These are phyloP conservation scores for Mycena filopes DNA, from an alignment of 768 basidiomycete species.

Conservation along the genomic window DNA sequence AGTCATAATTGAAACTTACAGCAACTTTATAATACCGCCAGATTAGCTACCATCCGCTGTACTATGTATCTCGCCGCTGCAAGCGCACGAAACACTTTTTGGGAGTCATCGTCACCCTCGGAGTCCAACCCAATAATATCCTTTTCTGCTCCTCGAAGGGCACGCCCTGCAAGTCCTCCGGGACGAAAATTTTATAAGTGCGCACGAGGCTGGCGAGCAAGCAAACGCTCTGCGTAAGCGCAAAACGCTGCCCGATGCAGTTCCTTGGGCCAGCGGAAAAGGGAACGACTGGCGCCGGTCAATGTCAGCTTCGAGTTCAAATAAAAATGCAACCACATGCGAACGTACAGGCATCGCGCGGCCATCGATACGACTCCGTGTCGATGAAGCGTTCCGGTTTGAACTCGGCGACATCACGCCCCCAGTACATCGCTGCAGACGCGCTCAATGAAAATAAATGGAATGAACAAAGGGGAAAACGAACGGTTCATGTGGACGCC, in stretches of 20 bases:
- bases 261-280: constrained; percentile 58
- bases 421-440: constrained; percentile 61
- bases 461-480: constrained; percentile 22
- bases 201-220: constrained; percentile 56
- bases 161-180: constrained; percentile 44
- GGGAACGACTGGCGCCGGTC: constrained; percentile 50
- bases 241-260: constrained; percentile 63
- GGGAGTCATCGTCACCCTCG: constrained; percentile 50
- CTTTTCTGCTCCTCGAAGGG: constrained; percentile 46
- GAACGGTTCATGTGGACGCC: constrained; percentile 59
- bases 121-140: constrained; percentile 47
- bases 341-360: constrained; percentile 56
- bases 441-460: too few relatives aligned
- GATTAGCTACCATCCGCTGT: not conserved
- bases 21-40: not conserved
- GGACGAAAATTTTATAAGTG: constrained; percentile 52
- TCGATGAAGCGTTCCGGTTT: constrained; percentile 63
- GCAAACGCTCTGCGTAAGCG: constrained; percentile 52
- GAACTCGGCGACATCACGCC: constrained; percentile 54
- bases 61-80: not conserved
- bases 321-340: too few relatives aligned
- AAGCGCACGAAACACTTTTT: constrained; percentile 28
- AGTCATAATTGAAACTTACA: not conserved
- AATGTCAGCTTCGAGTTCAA: too few relatives aligned
- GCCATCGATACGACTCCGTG: constrained; percentile 60